Evolutionary conservation across 306 rosid species (phyloP), one percentile per base, ranked within the genome.

Genomic region (Argentina anserina): DNA sequence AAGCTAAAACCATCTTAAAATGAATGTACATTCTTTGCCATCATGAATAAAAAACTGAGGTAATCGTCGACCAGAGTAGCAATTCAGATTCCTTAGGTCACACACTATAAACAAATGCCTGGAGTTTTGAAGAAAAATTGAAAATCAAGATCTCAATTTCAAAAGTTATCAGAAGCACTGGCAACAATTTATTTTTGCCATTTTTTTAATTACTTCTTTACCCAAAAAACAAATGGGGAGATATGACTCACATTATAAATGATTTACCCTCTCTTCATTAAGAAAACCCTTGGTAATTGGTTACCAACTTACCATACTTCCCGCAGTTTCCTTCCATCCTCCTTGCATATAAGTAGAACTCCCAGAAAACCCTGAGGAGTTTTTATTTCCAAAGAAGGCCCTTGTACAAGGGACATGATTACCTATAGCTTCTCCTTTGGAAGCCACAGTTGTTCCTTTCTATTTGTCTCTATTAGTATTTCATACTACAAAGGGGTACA

Each of bases 381-480:
- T 49, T 49, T 18, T 47, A 17, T 49, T 49, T 20, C 9, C 9
- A 49, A 23, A 49, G 25, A 49, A 49, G 55, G 55, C 10, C 25
- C 25, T 46, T 7, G 56, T 50, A 47, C 21, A 47, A 9, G 60
- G 26, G 50, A 23, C 8, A 66, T 37, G 52, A n/a, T 66, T 66
- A 66, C 36, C 28, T n/a, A 9, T 14, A 42, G 52, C 23, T 41
- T 53, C 70, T 66, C 31, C 53, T 41, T 66, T 66, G 37, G 70
- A 15, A 2, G 1, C 47, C 39, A 45, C 4, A 65, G 29, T 18
- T 28, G 18, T 45, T 67, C 9, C 28, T 28, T 17, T 26, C n/a
- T 42, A 41, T 17, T 6, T 28, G 58, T 33, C 28, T 29, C 12
- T 3, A 67, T 40, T 18, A 20, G 12, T 23, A 31, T 67, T 67